Conservation (phyloP, 2,329 filamentous ascomycete species). For the Pyricularia sp. region DNA sequence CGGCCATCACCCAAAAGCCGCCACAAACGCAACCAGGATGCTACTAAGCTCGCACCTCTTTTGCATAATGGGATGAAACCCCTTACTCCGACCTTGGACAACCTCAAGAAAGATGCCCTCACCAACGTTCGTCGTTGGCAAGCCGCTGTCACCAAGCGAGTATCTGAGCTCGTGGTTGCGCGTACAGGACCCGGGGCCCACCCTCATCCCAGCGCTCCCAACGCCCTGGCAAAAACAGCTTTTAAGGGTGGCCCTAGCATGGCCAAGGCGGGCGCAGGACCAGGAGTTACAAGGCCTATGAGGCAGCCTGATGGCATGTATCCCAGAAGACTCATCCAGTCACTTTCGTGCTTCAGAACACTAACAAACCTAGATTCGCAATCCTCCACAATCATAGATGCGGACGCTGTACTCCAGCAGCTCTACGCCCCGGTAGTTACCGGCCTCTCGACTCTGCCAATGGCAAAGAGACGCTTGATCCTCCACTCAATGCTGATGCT, state of each 20-base stretch:
- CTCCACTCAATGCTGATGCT: slow-evolving; percentile 61
- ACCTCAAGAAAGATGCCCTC: slow-evolving; percentile 57
- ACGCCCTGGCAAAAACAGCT: slow-evolving; percentile 4
- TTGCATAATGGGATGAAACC: slow-evolving; percentile 14
- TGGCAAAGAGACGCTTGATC: slow-evolving; percentile 52
- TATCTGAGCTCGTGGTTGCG: slow-evolving; percentile 44
- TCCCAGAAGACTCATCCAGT: slow-evolving; percentile 1
- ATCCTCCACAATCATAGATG: slow-evolving; percentile 14
- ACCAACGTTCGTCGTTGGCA: slow-evolving; percentile 74
- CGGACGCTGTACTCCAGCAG: slow-evolving; percentile 32
- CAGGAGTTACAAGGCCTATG: not conserved
- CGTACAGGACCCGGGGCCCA: not conserved
- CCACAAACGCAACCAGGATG: not conserved
- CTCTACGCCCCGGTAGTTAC: slow-evolving; percentile 49
- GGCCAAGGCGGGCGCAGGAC: not conserved
- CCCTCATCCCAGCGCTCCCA: not conserved
- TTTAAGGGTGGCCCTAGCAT: not conserved
- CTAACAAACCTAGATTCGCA: not conserved
- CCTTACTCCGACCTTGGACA: slow-evolving; percentile 30
- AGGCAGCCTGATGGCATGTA: not conserved
- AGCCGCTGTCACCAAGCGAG: slow-evolving; percentile 50
- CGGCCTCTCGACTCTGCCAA: slow-evolving; percentile 42
- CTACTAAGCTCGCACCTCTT: not conserved
- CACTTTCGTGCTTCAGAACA: not conserved
- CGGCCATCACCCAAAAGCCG: not conserved